Evolutionary conservation across 1,284 basidiomycete species (phyloP).

Genomic region (Tilletia walkeri): DNA sequence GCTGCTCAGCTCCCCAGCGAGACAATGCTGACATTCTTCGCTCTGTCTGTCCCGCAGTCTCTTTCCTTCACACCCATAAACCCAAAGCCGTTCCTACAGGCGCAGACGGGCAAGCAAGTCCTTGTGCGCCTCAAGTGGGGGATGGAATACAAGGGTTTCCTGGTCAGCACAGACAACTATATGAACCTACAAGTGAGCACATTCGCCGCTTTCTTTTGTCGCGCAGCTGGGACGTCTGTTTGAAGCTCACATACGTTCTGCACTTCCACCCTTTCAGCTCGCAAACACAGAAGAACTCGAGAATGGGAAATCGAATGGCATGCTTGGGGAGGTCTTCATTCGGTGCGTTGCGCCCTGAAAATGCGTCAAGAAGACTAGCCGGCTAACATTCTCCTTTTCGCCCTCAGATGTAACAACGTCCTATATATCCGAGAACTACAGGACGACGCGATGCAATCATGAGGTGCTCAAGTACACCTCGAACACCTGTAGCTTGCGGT

Average conservation of each 20-base stretch:
- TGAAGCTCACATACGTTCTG: neutral
- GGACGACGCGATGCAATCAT: slow-evolving; percentile 14
- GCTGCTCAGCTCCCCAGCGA: too few relatives aligned
- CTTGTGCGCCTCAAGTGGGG: slow-evolving; percentile 98
- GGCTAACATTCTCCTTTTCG: neutral
- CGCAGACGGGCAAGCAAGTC: slow-evolving; percentile 94
- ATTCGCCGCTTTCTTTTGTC: too few relatives aligned
- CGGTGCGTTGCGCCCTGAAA: slow-evolving; percentile 62
- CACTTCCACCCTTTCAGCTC: slow-evolving; percentile 62
- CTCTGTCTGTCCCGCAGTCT: neutral
- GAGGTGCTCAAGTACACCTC: too few relatives aligned
- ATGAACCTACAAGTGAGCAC: slow-evolving; percentile 91
- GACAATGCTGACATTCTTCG: neutral
- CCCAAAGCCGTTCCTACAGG: slow-evolving; percentile 97
- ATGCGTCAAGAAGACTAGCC: neutral
- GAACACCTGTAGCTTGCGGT: too few relatives aligned
- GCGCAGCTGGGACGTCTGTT: neutral
- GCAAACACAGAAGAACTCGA: slow-evolving; percentile 98
- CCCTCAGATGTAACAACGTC: slow-evolving; percentile 18
- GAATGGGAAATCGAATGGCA: slow-evolving; percentile 90
- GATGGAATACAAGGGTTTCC: slow-evolving; percentile 96
- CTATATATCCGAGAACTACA: slow-evolving; percentile 16
- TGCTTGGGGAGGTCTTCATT: slow-evolving; percentile 97
- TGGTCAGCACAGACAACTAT: slow-evolving; percentile 97
- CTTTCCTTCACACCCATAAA: slow-evolving; percentile 69